Percentiles rank a stretch among this genome's conserved stretches.
These are phyloP conservation scores for Ulota crispa DNA, from an alignment of 225 moss, liverwort and hornwort species.

Conservation along the genomic window DNA sequence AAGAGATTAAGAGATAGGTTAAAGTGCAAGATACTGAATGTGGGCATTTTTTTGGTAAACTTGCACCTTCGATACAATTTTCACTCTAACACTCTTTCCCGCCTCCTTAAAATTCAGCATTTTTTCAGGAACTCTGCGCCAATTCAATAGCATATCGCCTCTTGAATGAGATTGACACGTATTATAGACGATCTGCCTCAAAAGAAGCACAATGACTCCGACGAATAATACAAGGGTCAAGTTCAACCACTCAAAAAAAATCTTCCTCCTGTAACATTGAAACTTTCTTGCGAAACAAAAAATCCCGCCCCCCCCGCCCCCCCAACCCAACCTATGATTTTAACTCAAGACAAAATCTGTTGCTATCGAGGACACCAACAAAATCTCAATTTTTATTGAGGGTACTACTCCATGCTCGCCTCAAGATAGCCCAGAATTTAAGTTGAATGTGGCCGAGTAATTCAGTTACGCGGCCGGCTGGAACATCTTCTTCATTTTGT, in stretches of 20 bases:
- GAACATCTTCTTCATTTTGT: constrained; percentile 12
- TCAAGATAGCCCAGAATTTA: background rate
- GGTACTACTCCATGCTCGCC: background rate
- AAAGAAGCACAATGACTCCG: background rate
- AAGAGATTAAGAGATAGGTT: too few relatives aligned
- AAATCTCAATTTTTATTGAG: background rate
- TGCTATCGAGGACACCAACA: background rate
- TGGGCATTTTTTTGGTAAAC: too few relatives aligned
- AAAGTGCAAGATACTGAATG: too few relatives aligned
- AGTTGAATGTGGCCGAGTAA: background rate
- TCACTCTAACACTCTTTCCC: too few relatives aligned
- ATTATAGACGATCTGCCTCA: background rate
- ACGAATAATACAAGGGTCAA: background rate
- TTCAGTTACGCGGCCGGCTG: background rate
- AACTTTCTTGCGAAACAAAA: background rate
- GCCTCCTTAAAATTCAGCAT: too few relatives aligned
- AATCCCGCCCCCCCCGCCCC: too few relatives aligned
- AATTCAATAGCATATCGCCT: too few relatives aligned
- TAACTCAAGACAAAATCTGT: background rate
- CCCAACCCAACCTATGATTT: background rate
- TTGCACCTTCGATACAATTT: too few relatives aligned
- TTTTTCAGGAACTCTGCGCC: too few relatives aligned
- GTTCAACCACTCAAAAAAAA: background rate
- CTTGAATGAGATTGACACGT: too few relatives aligned
- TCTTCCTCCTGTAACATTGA: background rate